phyloP scores from a whole-genome alignment of 805 yeast species.

The Hanseniaspora osmophila region DNA sequence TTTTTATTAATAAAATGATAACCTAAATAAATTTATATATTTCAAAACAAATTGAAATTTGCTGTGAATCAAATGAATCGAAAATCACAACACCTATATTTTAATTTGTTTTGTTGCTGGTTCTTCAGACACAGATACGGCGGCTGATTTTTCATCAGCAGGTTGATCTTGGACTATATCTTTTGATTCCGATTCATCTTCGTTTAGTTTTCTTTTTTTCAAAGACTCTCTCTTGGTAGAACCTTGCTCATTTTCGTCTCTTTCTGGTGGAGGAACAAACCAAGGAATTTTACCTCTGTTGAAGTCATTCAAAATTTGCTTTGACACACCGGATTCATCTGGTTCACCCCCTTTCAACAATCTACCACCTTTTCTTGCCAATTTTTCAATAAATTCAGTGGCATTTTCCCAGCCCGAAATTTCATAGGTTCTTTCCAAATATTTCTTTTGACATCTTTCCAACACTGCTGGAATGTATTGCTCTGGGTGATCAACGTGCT shows the following conservation, averaged over 20 bases:
- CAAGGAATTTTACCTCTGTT: slow-evolving; percentile 96
- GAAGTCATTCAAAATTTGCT: slow-evolving; percentile 81
- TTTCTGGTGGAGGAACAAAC: slow-evolving; percentile 88
- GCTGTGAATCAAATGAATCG: neutral
- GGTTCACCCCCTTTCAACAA: slow-evolving; percentile 95
- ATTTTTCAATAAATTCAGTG: slow-evolving; percentile 71
- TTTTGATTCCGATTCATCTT: neutral
- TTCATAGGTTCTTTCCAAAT: slow-evolving; percentile 90
- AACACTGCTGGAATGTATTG: slow-evolving; percentile 84
- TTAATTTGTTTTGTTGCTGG: neutral
- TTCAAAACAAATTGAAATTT: neutral
- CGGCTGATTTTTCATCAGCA: neutral
- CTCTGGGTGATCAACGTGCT: slow-evolving; percentile 89
- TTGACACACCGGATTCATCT: slow-evolving; percentile 85
- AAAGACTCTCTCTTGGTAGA: slow-evolving; percentile 18
- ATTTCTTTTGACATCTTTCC: slow-evolving; percentile 73
- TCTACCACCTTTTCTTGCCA: slow-evolving; percentile 89
- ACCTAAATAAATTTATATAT: neutral
- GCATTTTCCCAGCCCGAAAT: slow-evolving; percentile 76
- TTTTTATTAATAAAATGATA: neutral
- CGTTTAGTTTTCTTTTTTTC: slow-evolving; percentile 17
- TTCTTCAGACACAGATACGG: neutral
- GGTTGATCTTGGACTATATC: neutral
- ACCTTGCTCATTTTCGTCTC: slow-evolving; percentile 43
- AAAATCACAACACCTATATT: neutral